Evolutionary conservation across 345 rosid genomes (phyloP), one percentile per base, ranked within the genome.

Genomic region (Crucihimalaya himalaica): DNA sequence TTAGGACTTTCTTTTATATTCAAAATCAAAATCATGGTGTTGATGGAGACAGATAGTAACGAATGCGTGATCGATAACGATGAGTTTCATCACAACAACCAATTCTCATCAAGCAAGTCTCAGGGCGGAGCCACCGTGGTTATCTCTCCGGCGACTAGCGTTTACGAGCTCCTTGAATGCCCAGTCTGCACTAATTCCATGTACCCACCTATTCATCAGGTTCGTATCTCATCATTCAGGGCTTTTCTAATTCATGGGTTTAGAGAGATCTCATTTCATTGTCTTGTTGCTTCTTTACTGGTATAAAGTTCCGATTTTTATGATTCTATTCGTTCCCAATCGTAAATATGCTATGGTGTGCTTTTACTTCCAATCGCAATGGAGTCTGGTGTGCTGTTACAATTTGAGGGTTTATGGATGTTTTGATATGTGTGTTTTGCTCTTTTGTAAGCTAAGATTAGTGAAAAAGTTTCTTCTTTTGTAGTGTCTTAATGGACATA

Each of bases 141-240:
- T 2, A 50, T 21, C 8, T 2, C 55, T 50, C 55, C 55, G 29
- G 57, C 57, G 4, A 52, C 32, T 1, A 52, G 97, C 79, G 97
- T 91, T 56, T 89, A 87, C 55, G 96, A 91, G 74, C 75, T 92
- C 81, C 89, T 92, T 2, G 97, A 89, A 79, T 92, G 97, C 75
- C 97, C 97, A 7, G 96, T 92, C 59, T 92, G 97, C 72, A 87
- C 97, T 75, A 92, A 87, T 75, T 92, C 93, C 40, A 92, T 92
- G 97, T 89, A 89, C 78, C 97, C 97, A 52, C 96, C 97, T 21
- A 92, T 92, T 53, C 97, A 92, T 69, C 97, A 92, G 97, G 97
- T 92, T 6, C 32, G 31, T 52, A 13, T 52, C 32, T 52, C 0
- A 23, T 52, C 29, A 40, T 37, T 37, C 19, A 43, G 9, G 9